phyloP scores from a whole-genome alignment of 805 yeast genomes.

The Yamadazyma laniorum region DNA sequence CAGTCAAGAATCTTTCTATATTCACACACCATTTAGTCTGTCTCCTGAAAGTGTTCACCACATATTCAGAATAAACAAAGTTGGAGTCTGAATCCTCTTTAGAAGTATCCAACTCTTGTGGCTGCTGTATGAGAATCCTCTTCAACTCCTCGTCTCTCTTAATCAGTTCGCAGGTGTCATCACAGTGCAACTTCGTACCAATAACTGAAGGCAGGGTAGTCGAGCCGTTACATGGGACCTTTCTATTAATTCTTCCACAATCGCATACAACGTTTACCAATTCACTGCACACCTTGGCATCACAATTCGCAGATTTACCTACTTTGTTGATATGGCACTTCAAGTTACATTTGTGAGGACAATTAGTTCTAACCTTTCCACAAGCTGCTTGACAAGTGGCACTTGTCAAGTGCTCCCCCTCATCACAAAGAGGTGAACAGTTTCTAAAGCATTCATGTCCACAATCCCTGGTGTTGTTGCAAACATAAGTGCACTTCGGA shows the following conservation, averaged over 20 bases:
- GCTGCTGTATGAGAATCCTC: conserved; percentile 51
- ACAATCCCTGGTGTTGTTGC: conserved; percentile 33
- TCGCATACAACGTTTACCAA: conserved; percentile 52
- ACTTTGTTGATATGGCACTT: conserved; percentile 59
- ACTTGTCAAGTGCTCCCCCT: conserved; percentile 51
- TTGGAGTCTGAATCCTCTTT: conserved; percentile 4
- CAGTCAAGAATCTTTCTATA: conserved; percentile 52
- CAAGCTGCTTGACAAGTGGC: conserved; percentile 58
- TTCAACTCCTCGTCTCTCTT: conserved; percentile 61
- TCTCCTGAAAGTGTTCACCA: conserved; percentile 45
- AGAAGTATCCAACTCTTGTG: conserved; percentile 11
- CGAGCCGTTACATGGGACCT: conserved; percentile 59
- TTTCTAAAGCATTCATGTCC: conserved; percentile 49
- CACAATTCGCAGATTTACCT: conserved; percentile 43
- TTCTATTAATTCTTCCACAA: conserved; percentile 57
- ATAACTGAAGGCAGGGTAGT: conserved; percentile 27
- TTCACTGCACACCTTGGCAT: conserved; percentile 50
- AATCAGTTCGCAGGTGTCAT: conserved; percentile 61
- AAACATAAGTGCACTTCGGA: conserved; percentile 58
- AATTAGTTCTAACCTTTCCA: conserved; percentile 46
- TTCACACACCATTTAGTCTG: conserved; percentile 69
- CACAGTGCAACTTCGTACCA: conserved; percentile 54
- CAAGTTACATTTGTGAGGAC: conserved; percentile 67
- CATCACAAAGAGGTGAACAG: conserved; percentile 63
- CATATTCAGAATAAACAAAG: conserved; percentile 45